phyloP scores from a whole-genome alignment of 1,284 basidiomycete genomes.

The Cutaneotrichosporon cavernicola region DNA sequence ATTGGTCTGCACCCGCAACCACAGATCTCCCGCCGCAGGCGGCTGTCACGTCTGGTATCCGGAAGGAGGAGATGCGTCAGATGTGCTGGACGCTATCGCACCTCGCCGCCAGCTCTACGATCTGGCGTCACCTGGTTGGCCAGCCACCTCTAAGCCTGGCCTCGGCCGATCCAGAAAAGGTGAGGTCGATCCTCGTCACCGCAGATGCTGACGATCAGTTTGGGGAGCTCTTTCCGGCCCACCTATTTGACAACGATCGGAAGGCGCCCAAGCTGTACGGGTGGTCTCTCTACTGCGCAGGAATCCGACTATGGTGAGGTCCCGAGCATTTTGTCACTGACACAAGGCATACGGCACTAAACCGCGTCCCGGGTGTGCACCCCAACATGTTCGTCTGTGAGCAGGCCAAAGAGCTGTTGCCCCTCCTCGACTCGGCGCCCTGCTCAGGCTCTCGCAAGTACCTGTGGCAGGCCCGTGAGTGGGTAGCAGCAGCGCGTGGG shows the following conservation, averaged over 20 bases:
- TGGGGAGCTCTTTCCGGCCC: conserved; percentile 31
- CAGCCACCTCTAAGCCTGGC: conserved; percentile 21
- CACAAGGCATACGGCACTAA: conserved; percentile 18
- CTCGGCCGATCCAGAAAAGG: conserved; percentile 28
- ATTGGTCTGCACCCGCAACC: neutral
- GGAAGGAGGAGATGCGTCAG: conserved; percentile 34
- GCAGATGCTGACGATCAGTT: conserved; percentile 24
- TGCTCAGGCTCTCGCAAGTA: conserved; percentile 19
- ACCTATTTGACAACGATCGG: conserved; percentile 9
- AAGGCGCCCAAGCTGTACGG: conserved; percentile 17
- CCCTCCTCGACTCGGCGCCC: conserved; percentile 14
- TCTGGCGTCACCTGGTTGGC: conserved; percentile 27
- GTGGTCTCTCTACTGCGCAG: conserved; percentile 34
- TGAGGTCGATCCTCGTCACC: conserved; percentile 14
- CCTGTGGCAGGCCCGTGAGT: conserved; percentile 34
- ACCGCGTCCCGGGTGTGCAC: neutral
- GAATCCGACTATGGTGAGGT: conserved; percentile 32
- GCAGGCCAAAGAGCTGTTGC: conserved; percentile 14
- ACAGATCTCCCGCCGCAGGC: conserved; percentile 10
- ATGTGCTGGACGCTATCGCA: conserved; percentile 36
- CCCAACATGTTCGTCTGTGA: neutral
- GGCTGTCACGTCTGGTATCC: conserved; percentile 18
- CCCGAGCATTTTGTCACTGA: neutral
- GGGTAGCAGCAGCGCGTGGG: conserved; percentile 22
- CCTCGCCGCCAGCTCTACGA: conserved; percentile 28